A percentile compares a stretch with the other conserved stretches of the same genome.
phyloP scores from a whole-genome alignment of 179 eudicot species.

The Spergularia azorica region DNA sequence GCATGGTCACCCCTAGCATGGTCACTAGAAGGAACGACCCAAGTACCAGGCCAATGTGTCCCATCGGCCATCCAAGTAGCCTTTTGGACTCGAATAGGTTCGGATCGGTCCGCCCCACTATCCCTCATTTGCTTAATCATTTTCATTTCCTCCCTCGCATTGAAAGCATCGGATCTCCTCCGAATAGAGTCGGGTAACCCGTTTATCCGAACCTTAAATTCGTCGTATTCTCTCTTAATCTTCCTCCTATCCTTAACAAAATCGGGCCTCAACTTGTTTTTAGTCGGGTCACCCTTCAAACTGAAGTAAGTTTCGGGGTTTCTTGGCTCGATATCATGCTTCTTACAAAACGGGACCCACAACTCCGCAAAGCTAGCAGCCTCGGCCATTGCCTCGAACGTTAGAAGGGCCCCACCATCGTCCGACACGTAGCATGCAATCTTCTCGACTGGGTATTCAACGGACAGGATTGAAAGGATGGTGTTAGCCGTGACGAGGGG shows the following conservation, averaged over 20 bases:
- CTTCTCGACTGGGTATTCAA: slow-evolving; percentile 89
- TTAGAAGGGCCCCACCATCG: slow-evolving; percentile 83
- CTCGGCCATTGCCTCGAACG: slow-evolving; percentile 97
- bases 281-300: slow-evolving; percentile 80
- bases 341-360: slow-evolving; percentile 94
- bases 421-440: slow-evolving; percentile 81
- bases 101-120: slow-evolving; percentile 49
- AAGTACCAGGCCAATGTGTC: slow-evolving; percentile 94
- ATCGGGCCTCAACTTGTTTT: slow-evolving; percentile 66
- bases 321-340: slow-evolving; percentile 86
- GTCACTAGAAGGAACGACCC: slow-evolving; percentile 49
- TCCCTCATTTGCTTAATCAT: slow-evolving; percentile 56
- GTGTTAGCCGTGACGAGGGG: slow-evolving; percentile 87
- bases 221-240: slow-evolving; percentile 86
- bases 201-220: slow-evolving; percentile 87
- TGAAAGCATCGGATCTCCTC: slow-evolving; percentile 75
- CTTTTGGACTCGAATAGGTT: slow-evolving; percentile 51
- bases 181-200: slow-evolving; percentile 77
- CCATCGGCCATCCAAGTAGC: slow-evolving; percentile 99
- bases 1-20: slow-evolving; percentile 82
- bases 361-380: slow-evolving; percentile 84
- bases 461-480: slow-evolving; percentile 74
- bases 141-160: slow-evolving; percentile 83
- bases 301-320: slow-evolving; percentile 79
- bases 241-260: slow-evolving; percentile 88